Base-by-base conservation (phyloP, 108 stramenopile species). In the Chaetoceros tenuissimus region DNA sequence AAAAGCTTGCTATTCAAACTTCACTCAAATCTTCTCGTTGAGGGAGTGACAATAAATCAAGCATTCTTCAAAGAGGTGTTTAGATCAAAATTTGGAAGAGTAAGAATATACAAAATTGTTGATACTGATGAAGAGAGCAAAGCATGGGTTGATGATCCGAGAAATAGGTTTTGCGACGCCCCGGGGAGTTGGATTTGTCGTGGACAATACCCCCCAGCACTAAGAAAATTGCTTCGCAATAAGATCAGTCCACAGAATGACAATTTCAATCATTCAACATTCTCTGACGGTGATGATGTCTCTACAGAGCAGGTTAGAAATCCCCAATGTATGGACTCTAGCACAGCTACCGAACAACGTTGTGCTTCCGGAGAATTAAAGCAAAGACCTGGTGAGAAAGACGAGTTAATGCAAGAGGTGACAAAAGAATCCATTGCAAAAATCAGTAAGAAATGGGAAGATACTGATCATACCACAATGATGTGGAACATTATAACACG, bases 81-180 rank as follows among this genome's bases (percentile, higher is more conserved):
- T 80, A 73, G 89, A 51, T 93, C 83, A 57, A 95, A 96, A 61
- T 94, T 95, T 80, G 95, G 96, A 52, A 94, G 94, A 56, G 98
- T 97, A 18, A 92, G 98, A 45, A 97, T 99, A 63, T 99, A 60
- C 72, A 92, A 92, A 79, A 85, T 97, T 45, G 46, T 89, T 45
- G 79, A 78, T 28, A 89, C 93, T 7, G 72, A 76, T 21, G 57
- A 78, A 57, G 69, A 87, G 69, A 87, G 85, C 57, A 91, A 86
- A 69, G 68, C 49, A 22, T 95, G 92, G 92, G 86, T 88, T 1
- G 74, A 72, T 40, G 63, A 92, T 48, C 69, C 62, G 7, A 48
- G 46, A 17, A 93, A 95, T 71, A 57, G 78, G 2, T 28, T 71
- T 25, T 95, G 94, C 61, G 94, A 95, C 61, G 75, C 47, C 21